phyloP scores from a whole-genome alignment of 768 basidiomycete genomes.

The Lenzites betulinus region DNA sequence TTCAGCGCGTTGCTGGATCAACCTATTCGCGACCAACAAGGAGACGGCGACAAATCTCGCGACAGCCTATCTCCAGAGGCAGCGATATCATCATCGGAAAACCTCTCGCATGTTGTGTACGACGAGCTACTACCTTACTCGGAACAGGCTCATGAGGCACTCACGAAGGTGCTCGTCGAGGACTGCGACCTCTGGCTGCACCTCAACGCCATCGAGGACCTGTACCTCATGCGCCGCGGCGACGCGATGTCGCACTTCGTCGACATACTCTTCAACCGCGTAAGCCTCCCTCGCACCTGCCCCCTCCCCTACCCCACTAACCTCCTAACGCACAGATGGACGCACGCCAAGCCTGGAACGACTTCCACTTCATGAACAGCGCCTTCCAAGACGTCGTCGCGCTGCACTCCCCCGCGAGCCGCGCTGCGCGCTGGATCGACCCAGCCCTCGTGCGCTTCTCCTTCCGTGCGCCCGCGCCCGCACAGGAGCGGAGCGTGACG shows the following conservation, averaged over 20 bases:
- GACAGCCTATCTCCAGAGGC: neutral
- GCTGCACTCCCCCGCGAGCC: slow-evolving; percentile 38
- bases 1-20: slow-evolving; percentile 18
- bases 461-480: slow-evolving; percentile 48
- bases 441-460: slow-evolving; percentile 71
- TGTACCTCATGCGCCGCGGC: slow-evolving; percentile 78
- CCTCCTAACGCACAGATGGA: slow-evolving; percentile 58
- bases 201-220: slow-evolving; percentile 61
- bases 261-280: slow-evolving; percentile 75
- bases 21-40: neutral
- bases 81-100: slow-evolving; percentile 49
- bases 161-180: slow-evolving; percentile 61
- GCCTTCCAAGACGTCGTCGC: slow-evolving; percentile 70
- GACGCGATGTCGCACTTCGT: slow-evolving; percentile 75
- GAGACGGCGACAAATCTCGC: neutral
- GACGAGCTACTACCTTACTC: slow-evolving; percentile 65
- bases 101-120: slow-evolving; percentile 60
- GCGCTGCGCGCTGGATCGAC: slow-evolving; percentile 54
- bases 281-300: slow-evolving; percentile 29
- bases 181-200: slow-evolving; percentile 70
- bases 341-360: slow-evolving; percentile 65
- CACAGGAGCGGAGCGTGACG: slow-evolving; percentile 43
- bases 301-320: neutral
- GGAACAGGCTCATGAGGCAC: slow-evolving; percentile 47
- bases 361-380: slow-evolving; percentile 84